Percentiles rank a stretch among this genome's conserved stretches.
Evolutionary conservation across 306 rosid genomes (phyloP).

Genomic region (Quillaja saponaria): DNA sequence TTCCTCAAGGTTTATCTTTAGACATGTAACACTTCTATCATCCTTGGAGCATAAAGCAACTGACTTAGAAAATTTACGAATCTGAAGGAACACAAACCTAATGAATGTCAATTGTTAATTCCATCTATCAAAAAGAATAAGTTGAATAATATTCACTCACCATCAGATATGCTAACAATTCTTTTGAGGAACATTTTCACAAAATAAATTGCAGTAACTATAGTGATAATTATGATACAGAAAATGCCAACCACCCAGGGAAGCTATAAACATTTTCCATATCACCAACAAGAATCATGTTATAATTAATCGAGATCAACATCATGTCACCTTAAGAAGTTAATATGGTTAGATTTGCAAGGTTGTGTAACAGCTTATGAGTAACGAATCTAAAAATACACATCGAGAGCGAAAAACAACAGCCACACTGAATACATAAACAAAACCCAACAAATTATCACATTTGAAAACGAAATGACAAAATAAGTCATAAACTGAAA

Average conservation of each 20-base stretch:
- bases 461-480: neutral
- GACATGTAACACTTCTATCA: slow-evolving; percentile 23
- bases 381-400: neutral
- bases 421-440: neutral
- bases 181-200: neutral
- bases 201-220: neutral
- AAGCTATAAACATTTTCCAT: neutral
- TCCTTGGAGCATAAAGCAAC: slow-evolving; percentile 50
- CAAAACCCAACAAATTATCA: neutral
- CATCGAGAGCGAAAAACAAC: neutral
- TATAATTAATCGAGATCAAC: too few relatives aligned
- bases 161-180: neutral
- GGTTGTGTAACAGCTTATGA: too few relatives aligned
- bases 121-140: slow-evolving; percentile 12
- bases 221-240: too few relatives aligned
- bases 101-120: slow-evolving; percentile 37
- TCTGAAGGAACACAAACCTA: slow-evolving; percentile 73
- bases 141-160: slow-evolving; percentile 5
- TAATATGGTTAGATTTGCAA: too few relatives aligned
- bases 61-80: slow-evolving; percentile 42
- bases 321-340: too few relatives aligned
- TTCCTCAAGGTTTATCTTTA: slow-evolving; percentile 51
- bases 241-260: neutral
- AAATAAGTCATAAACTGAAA: neutral
- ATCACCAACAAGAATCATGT: too few relatives aligned